Conservation (phyloP, 1,284 basidiomycete genomes). For the Ustilago shanxiensis region DNA sequence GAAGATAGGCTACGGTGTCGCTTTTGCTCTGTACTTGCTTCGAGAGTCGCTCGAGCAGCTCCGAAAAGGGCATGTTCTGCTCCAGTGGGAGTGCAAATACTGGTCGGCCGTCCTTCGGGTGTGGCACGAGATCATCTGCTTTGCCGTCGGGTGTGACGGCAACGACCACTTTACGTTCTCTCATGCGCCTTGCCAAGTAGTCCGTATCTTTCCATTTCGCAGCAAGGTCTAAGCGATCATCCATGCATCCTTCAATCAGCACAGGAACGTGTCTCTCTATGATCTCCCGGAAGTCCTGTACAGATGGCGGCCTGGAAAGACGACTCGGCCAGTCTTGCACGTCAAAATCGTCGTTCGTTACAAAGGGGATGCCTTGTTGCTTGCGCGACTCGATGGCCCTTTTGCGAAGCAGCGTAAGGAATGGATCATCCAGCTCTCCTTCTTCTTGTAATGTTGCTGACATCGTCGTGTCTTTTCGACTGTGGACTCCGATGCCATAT, state of each 20-base stretch:
- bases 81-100: constrained; percentile 64
- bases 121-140: constrained; percentile 56
- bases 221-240: constrained; percentile 16
- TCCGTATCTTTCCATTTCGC: constrained; percentile 50
- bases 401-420: constrained; percentile 35
- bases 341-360: neutral
- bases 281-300: constrained; percentile 15
- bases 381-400: constrained; percentile 26
- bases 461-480: neutral
- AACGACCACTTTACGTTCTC: constrained; percentile 43
- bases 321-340: constrained; percentile 22
- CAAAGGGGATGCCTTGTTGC: constrained; percentile 27
- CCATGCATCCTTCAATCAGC: constrained; percentile 41
- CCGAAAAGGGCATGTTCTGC: constrained; percentile 36
- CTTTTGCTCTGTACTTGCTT: constrained; percentile 19
- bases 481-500: neutral
- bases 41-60: constrained; percentile 36
- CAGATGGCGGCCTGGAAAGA: constrained; percentile 20
- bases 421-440: constrained; percentile 34
- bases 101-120: constrained; percentile 11
- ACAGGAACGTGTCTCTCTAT: constrained; percentile 48
- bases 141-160: constrained; percentile 62
- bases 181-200: constrained; percentile 53
- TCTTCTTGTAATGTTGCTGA: neutral
- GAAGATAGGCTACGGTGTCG: constrained; percentile 55